A percentile compares a stretch with the other conserved stretches of the same genome.
phyloP scores from a whole-genome alignment of 495 filamentous ascomycete species.

The Lasiosphaeria ovina region DNA sequence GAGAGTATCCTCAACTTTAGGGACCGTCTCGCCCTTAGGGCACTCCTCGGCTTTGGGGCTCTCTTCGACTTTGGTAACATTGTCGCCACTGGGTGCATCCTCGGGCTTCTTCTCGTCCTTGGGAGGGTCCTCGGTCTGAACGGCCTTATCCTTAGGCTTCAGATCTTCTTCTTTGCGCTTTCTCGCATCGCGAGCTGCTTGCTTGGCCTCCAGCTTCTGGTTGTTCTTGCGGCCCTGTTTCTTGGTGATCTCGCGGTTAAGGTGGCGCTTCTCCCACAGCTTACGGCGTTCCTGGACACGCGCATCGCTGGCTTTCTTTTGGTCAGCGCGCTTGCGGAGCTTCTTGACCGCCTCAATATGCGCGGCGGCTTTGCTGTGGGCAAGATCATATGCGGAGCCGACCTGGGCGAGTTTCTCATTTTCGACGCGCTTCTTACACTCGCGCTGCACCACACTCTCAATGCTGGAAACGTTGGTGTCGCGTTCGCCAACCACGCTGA shows the following conservation, averaged over 20 bases:
- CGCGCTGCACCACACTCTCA: conserved; percentile 68
- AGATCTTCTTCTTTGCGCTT: conserved; percentile 29
- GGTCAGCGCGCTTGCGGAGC: conserved; percentile 46
- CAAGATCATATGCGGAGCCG: conserved; percentile 83
- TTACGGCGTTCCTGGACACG: conserved; percentile 44
- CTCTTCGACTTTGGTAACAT: conserved; percentile 23
- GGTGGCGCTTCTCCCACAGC: conserved; percentile 48
- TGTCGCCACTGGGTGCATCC: conserved; percentile 29
- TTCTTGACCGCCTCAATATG: conserved; percentile 62
- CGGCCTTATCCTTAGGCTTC: conserved; percentile 14
- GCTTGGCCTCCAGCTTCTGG: conserved; percentile 35
- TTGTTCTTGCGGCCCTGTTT: conserved; percentile 49
- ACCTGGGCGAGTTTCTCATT: conserved; percentile 83
- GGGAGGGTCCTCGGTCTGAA: conserved; percentile 2
- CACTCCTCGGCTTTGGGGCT: conserved; percentile 31
- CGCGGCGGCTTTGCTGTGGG: conserved; percentile 71
- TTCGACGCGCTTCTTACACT: conserved; percentile 60
- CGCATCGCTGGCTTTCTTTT: conserved; percentile 48
- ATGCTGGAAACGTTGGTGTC: conserved; percentile 51
- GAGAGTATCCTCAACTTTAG: too few relatives aligned
- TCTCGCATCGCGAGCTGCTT: conserved; percentile 37
- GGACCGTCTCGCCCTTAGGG: conserved; percentile 10
- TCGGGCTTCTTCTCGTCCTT: conserved; percentile 29
- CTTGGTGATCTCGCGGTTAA: conserved; percentile 43
- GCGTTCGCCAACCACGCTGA: conserved; percentile 75